Base-by-base conservation (phyloP, 139 green algal species). In the Microglena sp. region DNA sequence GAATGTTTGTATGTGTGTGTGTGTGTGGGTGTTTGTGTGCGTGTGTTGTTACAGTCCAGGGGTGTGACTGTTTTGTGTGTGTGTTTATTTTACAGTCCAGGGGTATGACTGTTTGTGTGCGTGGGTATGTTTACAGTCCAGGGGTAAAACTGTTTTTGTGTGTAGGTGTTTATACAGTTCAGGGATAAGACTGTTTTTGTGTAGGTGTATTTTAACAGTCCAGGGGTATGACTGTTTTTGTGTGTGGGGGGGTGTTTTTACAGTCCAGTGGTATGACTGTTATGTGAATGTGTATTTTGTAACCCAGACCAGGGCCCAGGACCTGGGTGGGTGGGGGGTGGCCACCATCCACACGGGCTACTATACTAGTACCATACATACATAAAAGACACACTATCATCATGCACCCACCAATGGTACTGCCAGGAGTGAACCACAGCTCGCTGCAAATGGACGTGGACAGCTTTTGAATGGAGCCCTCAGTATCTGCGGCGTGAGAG, bases 361-460 rank as follows among this genome's bases (percentile, higher is more conserved):
- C n/a, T n/a, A n/a, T n/a, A n/a, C n/a, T n/a, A n/a, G n/a, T n/a
- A n/a, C n/a, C n/a, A n/a, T n/a, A n/a, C n/a, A n/a, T n/a, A n/a
- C n/a, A 50, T 50, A 11, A 50, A 50, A 50, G 15, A 11, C 40
- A 24, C 18, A 50, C 18, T 18, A 50, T 50, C 40, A 50, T 50
- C 40, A 50, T 50, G 40, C 40, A 50, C 40, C 40, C 40, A 50
- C 40, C 40, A 11, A 50, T 11, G 15, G 40, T 18, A 50, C 15
- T 24, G 15, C 31, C 58, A 4, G 58, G 5, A 4, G 69, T 62
- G 53, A 86, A 82, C 80, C 75, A 84, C 28, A 84, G 60, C n/a
- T 58, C 43, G 18, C 32, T 45, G 7, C 54, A 67, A 18, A 69
- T 30, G 44, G 45, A 56, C 45, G 33, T 69, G 35, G 45, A 43